These are phyloP conservation scores for Spinellus fusiger DNA, from an alignment of 192 early-diverging fungal species.

Conservation along the genomic window DNA sequence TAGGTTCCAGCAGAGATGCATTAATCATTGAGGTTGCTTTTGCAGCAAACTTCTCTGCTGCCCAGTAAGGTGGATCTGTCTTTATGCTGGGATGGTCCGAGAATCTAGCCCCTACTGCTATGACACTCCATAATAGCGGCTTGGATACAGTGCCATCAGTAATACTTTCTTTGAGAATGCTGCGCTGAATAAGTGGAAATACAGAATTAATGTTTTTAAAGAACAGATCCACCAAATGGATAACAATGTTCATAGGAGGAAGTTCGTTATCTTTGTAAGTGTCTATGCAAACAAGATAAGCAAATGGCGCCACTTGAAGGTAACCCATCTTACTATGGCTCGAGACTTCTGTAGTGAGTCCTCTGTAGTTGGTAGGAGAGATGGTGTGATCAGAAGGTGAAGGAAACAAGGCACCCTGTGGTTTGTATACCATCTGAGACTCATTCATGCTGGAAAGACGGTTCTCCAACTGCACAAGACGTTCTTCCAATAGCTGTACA, in stretches of 20 bases:
- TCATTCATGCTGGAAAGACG: slow-evolving; percentile 1
- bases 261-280: slow-evolving; percentile 16
- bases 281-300: not conserved
- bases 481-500: slow-evolving; percentile 27
- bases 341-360: too few species aligned
- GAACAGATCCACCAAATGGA: slow-evolving; percentile 39
- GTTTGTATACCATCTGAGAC: not conserved
- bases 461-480: slow-evolving; percentile 14
- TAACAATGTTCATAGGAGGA: slow-evolving; percentile 37
- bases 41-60: slow-evolving; percentile 42
- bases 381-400: not conserved
- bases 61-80: slow-evolving; percentile 40
- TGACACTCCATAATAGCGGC: slow-evolving; percentile 39
- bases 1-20: slow-evolving; percentile 34
- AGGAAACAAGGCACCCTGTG: not conserved
- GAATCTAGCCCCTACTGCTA: slow-evolving; percentile 43
- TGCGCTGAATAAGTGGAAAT: slow-evolving; percentile 41
- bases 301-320: too few species aligned
- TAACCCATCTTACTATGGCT: too few species aligned
- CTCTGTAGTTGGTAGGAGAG: too few species aligned
- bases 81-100: slow-evolving; percentile 39
- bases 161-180: slow-evolving; percentile 36
- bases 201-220: slow-evolving; percentile 42
- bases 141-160: slow-evolving; percentile 37
- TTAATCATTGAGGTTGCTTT: slow-evolving; percentile 36